A percentile compares a stretch with the other conserved stretches of the same genome.
phyloP scores from a whole-genome alignment of 2,329 filamentous ascomycete genomes.

The Aspergillus sp. region DNA sequence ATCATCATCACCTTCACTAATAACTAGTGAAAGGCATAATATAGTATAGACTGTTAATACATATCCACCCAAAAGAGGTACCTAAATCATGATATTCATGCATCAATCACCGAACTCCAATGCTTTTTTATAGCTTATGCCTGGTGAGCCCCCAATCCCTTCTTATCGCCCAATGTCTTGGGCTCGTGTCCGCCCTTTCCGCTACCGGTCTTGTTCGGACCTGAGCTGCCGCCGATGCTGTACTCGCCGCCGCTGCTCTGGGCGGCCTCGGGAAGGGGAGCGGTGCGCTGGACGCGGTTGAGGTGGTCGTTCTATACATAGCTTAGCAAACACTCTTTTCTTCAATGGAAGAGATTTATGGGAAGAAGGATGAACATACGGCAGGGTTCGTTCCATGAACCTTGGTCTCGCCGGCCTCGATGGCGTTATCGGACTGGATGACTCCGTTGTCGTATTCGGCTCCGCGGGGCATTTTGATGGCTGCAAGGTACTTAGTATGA shows the following conservation, averaged over 20 bases:
- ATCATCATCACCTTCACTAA: not conserved
- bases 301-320: slow-evolving; percentile 27
- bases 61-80: not conserved
- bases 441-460: slow-evolving; percentile 42
- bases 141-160: slow-evolving; percentile 30
- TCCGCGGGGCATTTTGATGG: slow-evolving; percentile 42
- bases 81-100: not conserved
- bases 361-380: slow-evolving; percentile 22
- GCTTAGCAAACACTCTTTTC: slow-evolving; percentile 10
- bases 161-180: slow-evolving; percentile 36
- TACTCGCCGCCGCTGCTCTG: slow-evolving; percentile 28
- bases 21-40: not conserved
- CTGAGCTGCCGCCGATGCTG: slow-evolving; percentile 29
- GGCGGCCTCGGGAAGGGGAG: slow-evolving; percentile 38
- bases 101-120: not conserved
- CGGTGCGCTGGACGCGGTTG: slow-evolving; percentile 34
- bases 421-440: slow-evolving; percentile 42
- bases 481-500: not conserved
- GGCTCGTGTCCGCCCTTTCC: slow-evolving; percentile 44
- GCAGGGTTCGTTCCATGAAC: slow-evolving; percentile 38
- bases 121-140: not conserved
- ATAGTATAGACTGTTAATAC: not conserved
- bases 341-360: no score
- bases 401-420: slow-evolving; percentile 36
- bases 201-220: slow-evolving; percentile 27